These are phyloP conservation scores for Neobulgaria alba DNA, from an alignment of 2,329 filamentous ascomycete species.

Conservation along the genomic window DNA sequence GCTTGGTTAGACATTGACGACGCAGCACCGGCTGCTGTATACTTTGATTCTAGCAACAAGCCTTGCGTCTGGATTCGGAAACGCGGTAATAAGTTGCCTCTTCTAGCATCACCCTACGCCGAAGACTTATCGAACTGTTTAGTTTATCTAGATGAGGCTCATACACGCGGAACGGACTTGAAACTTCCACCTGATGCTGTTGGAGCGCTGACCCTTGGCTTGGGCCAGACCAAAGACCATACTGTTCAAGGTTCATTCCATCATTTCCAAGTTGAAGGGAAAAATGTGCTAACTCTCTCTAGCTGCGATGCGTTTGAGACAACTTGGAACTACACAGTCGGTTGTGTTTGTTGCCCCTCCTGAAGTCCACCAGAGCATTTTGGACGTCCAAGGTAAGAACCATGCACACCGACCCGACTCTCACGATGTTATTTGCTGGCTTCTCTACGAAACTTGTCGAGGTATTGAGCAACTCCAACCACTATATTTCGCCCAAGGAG, in stretches of 20 bases:
- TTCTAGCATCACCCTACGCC: constrained; percentile 17
- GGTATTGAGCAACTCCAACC: constrained; percentile 50
- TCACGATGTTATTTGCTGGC: constrained; percentile 49
- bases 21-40: constrained; percentile 12
- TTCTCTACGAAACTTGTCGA: constrained; percentile 54
- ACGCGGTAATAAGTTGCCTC: constrained; percentile 11
- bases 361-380: constrained; percentile 40
- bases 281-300: constrained; percentile 6
- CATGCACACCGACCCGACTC: constrained; percentile 10
- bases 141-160: constrained; percentile 24
- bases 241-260: constrained; percentile 39
- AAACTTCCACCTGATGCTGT: constrained; percentile 12
- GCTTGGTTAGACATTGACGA: constrained; percentile 16
- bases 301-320: constrained; percentile 58
- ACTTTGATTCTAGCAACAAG: constrained; percentile 14
- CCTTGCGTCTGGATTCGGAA: constrained; percentile 13
- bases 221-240: constrained; percentile 29
- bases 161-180: constrained; percentile 22
- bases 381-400: constrained; percentile 35
- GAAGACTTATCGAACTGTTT: constrained; percentile 17
- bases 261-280: background rate
- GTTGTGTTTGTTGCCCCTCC: constrained; percentile 25
- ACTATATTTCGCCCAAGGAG: constrained; percentile 51
- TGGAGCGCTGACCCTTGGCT: constrained; percentile 19
- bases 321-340: constrained; percentile 38